phyloP scores from a whole-genome alignment of 768 basidiomycete genomes.

The Lactarius deliciosus region DNA sequence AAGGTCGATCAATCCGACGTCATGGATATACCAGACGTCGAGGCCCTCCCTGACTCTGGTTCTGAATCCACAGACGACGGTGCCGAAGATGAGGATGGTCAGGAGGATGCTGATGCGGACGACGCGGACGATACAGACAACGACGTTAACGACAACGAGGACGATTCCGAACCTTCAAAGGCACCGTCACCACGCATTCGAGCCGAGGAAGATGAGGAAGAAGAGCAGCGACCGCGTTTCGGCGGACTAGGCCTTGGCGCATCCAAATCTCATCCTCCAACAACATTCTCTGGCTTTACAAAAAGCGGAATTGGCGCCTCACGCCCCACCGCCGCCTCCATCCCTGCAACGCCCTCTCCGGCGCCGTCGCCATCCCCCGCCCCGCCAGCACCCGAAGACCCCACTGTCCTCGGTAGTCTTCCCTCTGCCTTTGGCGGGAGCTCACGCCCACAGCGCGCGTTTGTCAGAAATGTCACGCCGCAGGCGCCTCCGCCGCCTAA shows the following conservation, averaged over 20 bases:
- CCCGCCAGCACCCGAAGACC: constrained; percentile 38
- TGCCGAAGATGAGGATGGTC: constrained; percentile 32
- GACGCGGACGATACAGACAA: constrained; percentile 40
- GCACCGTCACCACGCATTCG: constrained; percentile 57
- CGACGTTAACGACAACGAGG: constrained; percentile 38
- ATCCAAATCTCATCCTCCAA: constrained; percentile 29
- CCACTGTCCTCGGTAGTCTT: constrained; percentile 38
- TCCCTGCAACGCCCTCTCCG: constrained; percentile 39
- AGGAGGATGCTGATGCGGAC: constrained; percentile 36
- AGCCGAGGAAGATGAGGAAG: constrained; percentile 48
- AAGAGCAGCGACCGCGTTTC: constrained; percentile 43
- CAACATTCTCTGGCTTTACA: constrained; percentile 38
- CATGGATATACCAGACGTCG: constrained; percentile 37
- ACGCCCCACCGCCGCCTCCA: constrained; percentile 30
- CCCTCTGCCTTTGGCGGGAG: constrained; percentile 43
- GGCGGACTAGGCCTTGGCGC: constrained; percentile 48
- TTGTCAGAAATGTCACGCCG: constrained; percentile 55
- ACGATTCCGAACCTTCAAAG: constrained; percentile 52
- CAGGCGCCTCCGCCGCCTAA: constrained; percentile 43
- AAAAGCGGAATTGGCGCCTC: constrained; percentile 47
- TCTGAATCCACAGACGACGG: constrained; percentile 43
- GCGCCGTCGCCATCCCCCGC: constrained; percentile 44
- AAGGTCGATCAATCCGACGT: constrained; percentile 43
- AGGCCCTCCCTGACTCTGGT: constrained; percentile 31
- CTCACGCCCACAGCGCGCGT: constrained; percentile 45